A percentile compares a stretch with the other conserved stretches of the same genome.
Evolutionary conservation across 495 filamentous ascomycete species (phyloP).

Genomic region (Podospora pseudocomata): DNA sequence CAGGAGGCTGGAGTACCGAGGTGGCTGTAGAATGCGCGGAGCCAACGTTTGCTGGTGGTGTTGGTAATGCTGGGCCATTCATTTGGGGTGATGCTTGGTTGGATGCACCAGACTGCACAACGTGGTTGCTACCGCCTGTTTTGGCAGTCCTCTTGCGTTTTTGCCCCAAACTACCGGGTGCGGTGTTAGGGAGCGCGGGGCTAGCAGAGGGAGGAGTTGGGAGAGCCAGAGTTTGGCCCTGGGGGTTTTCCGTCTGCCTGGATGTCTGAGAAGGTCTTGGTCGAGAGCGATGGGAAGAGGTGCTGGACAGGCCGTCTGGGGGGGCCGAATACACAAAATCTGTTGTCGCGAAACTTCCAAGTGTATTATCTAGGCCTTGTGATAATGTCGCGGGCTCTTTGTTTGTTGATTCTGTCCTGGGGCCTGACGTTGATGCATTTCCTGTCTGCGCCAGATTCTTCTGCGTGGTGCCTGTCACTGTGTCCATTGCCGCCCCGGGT

Average conservation of each 20-base stretch:
- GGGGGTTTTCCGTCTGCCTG: background rate
- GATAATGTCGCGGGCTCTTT: background rate
- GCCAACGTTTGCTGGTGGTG: slow-evolving; percentile 2
- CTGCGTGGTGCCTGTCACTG: background rate
- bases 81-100: slow-evolving; percentile 8
- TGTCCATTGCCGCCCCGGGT: no score
- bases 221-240: slow-evolving; percentile 11
- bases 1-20: slow-evolving; percentile 8
- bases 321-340: background rate
- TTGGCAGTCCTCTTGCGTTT: slow-evolving; percentile 31
- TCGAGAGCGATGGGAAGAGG: background rate
- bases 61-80: slow-evolving; percentile 14
- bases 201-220: slow-evolving; percentile 16
- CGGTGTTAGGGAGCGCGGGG: slow-evolving; percentile 4
- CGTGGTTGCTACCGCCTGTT: slow-evolving; percentile 9
- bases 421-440: background rate
- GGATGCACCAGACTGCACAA: background rate
- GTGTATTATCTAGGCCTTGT: background rate
- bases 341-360: slow-evolving; percentile 3
- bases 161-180: slow-evolving; percentile 13
- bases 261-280: slow-evolving; percentile 1
- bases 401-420: background rate
- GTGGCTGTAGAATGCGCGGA: background rate
- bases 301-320: background rate
- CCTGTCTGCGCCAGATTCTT: no score